phyloP scores from a whole-genome alignment of 257 asterid species.

The Solanum virginianum region DNA sequence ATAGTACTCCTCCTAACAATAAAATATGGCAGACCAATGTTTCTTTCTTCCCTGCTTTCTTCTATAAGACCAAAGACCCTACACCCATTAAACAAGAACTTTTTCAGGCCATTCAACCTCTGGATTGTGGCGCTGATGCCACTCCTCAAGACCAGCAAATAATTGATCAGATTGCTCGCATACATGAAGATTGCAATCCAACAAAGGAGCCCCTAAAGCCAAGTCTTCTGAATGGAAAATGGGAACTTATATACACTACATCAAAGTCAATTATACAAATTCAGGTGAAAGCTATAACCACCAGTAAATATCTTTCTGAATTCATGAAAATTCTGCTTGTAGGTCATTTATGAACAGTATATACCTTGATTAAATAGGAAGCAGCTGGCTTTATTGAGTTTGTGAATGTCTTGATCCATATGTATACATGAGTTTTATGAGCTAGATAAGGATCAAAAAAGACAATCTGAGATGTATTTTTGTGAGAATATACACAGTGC shows the following conservation, averaged over 20 bases:
- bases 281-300: constrained; percentile 16
- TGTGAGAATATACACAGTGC: background rate
- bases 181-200: constrained; percentile 59
- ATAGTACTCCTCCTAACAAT: background rate
- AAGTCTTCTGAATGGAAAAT: constrained; percentile 57
- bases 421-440: too few species aligned
- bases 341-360: background rate
- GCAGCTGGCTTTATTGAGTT: background rate
- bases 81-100: too few species aligned
- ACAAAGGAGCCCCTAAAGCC: constrained; percentile 65
- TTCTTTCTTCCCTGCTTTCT: constrained; percentile 58
- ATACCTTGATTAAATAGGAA: background rate
- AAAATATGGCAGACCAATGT: constrained; percentile 51
- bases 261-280: constrained; percentile 72
- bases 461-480: background rate
- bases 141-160: too few species aligned
- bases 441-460: background rate
- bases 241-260: constrained; percentile 93
- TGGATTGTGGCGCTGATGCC: too few species aligned
- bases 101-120: too few species aligned
- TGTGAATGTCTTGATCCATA: background rate
- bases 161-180: constrained; percentile 45
- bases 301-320: background rate
- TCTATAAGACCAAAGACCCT: too few species aligned
- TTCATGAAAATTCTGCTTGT: background rate